Conservation (phyloP, 371 early-diverging fungal species). For the Mucor saturninus region DNA sequence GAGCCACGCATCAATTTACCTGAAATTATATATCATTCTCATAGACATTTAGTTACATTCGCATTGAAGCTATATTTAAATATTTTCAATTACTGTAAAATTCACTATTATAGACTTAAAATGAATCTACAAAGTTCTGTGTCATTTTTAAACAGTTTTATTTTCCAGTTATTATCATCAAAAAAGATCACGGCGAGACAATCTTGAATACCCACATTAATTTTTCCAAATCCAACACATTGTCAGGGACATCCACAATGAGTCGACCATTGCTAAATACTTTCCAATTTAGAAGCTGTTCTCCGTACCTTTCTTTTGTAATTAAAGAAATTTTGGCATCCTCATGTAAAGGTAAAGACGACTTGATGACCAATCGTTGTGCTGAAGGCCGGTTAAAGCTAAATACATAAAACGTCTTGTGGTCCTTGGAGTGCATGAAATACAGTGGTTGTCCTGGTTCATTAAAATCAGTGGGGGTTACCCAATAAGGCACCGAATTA, state of each 20-base stretch:
- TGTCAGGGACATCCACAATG: conserved; percentile 13
- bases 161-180: too few relatives aligned
- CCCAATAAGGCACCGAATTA: conserved; percentile 34
- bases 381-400: conserved; percentile 8
- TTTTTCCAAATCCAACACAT: conserved; percentile 12
- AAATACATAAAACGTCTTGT: conserved; percentile 30
- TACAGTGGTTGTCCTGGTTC: conserved; percentile 21
- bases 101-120: too few relatives aligned
- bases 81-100: too few relatives aligned
- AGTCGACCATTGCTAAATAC: conserved; percentile 12
- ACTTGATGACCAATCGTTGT: conserved; percentile 17
- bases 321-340: conserved; percentile 8
- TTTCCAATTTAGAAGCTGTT: conserved; percentile 3
- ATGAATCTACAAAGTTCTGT: too few relatives aligned
- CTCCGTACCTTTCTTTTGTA: background rate
- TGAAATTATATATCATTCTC: too few relatives aligned
- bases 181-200: conserved; percentile 5
- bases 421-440: conserved; percentile 27
- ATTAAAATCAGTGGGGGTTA: conserved; percentile 16
- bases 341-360: conserved; percentile 14
- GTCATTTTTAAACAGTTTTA: too few relatives aligned
- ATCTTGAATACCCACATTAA: conserved; percentile 23
- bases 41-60: too few relatives aligned
- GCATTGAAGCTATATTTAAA: too few relatives aligned
- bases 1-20: too few relatives aligned